Evolutionary conservation across 495 filamentous ascomycete genomes (phyloP).

Genomic region (Penicillium malachiteum): DNA sequence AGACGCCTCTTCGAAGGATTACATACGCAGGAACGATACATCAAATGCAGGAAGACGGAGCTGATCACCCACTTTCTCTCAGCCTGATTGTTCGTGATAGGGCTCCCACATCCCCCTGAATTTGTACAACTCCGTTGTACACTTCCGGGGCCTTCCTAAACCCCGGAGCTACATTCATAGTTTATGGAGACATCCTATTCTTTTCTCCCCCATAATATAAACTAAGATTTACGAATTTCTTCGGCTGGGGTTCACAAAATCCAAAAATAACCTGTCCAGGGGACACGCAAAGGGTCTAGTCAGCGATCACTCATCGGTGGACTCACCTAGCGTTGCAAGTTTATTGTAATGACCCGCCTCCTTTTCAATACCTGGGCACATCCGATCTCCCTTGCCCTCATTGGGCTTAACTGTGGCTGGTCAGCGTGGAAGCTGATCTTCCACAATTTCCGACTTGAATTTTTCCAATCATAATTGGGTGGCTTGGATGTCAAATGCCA

Average conservation of each 20-base stretch:
- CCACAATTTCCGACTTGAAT: not conserved
- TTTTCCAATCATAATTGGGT: not conserved
- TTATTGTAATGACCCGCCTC: conserved; percentile 18
- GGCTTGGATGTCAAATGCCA: not conserved
- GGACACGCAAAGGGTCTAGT: conserved; percentile 17
- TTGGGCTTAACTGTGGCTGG: conserved; percentile 22
- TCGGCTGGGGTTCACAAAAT: not conserved
- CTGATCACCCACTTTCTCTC: conserved; percentile 4
- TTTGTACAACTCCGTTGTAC: not conserved
- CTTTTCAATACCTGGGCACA: conserved; percentile 10
- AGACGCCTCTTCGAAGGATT: not conserved
- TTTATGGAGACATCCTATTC: not conserved
- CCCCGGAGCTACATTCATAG: not conserved
- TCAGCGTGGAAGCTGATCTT: not conserved
- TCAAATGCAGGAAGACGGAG: conserved; percentile 18
- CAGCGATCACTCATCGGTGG: conserved; percentile 18
- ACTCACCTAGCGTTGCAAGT: conserved; percentile 26
- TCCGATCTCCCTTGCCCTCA: conserved; percentile 11
- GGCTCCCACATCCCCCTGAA: not conserved
- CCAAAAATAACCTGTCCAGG: conserved; percentile 27
- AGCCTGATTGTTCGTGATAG: not conserved
- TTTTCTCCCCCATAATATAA: not conserved
- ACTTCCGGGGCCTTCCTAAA: not conserved
- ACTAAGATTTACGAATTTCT: not conserved
- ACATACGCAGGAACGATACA: conserved; percentile 24